Evolutionary conservation across 2,329 filamentous ascomycete genomes (phyloP), one percentile per base, ranked within the genome.

Genomic region (Fonsecaea multimorphosa): DNA sequence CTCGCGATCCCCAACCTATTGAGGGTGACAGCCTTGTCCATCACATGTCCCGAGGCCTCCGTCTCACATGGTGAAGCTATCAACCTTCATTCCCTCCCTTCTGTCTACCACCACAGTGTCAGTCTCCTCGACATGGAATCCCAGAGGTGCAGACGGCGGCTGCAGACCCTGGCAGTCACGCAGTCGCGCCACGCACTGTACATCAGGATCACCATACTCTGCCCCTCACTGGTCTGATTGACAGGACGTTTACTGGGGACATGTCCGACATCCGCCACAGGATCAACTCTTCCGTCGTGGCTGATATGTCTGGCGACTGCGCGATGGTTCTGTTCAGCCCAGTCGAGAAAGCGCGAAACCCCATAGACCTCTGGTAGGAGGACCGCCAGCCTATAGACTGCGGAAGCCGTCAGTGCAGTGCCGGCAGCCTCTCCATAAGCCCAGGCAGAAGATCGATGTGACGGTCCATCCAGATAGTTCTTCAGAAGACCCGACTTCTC

Each of bases 371-470:
- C 66, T 1, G 80, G 77, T n/a, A 75, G 74, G 19, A 83, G 65
- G 1, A 77, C 72, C n/a, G 79, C 78, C 74, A 84, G 77, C 3
- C 82, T 78, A 69, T 83, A 83, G 12, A 75, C 76, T 1, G 78
- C 78, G 19, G 81, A 78, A 24, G 80, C 74, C 22, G 84, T 69
- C 24, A 84, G 69, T 3, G 80, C 75, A 3, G 82, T 85, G 12
- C 82, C 83, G 11, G 81, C 78, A 4, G 80, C 78, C 71, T 85
- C 83, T 1, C 78, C 80, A 70, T 79, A 83, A 78, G 80, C 83
- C 7, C 62, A 73, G 14, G 72, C 71, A n/a, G 61, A 44, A 54
- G 56, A 36, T 19, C 19, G 56, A 36, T 51, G 36, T 16, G 22
- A 22, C 14, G 29, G 34, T 49, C 82, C 77, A 57, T 80, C 77